phyloP scores from a whole-genome alignment of 2,329 filamentous ascomycete species.

The Xylaria sp. region DNA sequence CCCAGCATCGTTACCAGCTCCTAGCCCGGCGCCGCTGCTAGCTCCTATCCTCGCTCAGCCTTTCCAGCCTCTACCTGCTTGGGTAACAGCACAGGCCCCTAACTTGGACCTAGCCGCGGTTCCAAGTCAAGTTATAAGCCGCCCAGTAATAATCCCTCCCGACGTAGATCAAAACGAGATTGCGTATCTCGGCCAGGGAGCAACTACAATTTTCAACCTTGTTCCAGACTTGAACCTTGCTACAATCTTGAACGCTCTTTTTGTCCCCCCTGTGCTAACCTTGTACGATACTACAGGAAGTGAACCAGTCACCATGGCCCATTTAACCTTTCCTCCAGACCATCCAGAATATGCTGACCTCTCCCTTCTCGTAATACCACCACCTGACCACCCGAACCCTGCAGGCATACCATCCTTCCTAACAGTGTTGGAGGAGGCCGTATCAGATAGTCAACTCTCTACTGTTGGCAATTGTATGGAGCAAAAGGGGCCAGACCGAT shows the following conservation, averaged over 20 bases:
- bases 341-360: neutral
- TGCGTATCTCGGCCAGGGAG: neutral
- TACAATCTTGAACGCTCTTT: too few species aligned
- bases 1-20: too few species aligned
- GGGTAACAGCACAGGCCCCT: too few species aligned
- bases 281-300: neutral
- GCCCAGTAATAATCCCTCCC: neutral
- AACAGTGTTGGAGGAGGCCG: neutral
- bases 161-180: neutral
- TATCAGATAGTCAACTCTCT: neutral
- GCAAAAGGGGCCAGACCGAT: neutral
- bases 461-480: neutral
- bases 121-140: too few species aligned
- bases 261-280: neutral
- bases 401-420: neutral
- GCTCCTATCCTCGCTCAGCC: neutral
- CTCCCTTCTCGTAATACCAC: neutral
- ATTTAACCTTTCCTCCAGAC: neutral
- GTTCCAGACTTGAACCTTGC: neutral
- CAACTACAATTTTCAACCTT: neutral
- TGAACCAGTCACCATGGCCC: neutral
- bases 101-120: too few species aligned
- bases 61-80: neutral
- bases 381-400: conserved; percentile 5
- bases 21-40: too few species aligned